These are phyloP conservation scores for Syncephalastrum racemosum DNA, from an alignment of 371 early-diverging fungal species.

Conservation along the genomic window DNA sequence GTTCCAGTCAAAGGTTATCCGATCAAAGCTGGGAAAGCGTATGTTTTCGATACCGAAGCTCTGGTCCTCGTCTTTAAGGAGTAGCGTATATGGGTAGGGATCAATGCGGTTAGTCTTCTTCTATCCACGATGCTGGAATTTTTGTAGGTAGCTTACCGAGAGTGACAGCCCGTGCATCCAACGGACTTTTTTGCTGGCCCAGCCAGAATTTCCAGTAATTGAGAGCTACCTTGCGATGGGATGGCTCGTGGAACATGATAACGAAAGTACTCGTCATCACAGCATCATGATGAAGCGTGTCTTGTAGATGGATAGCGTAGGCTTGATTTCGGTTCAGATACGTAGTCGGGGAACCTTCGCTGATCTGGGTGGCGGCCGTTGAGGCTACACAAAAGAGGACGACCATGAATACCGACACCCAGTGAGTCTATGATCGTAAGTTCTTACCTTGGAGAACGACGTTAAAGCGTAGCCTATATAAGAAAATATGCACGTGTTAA, in stretches of 20 bases:
- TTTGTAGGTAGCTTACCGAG: constrained; percentile 39
- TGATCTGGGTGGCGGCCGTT: constrained; percentile 33
- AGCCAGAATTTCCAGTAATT: constrained; percentile 83
- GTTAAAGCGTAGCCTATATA: constrained; percentile 2
- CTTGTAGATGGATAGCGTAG: constrained; percentile 46
- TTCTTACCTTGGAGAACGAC: constrained; percentile 7
- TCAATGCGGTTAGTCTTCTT: background rate
- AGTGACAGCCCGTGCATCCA: constrained; percentile 65
- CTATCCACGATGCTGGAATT: background rate
- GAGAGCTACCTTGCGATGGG: constrained; percentile 66
- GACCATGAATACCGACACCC: background rate
- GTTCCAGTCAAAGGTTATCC: constrained; percentile 76
- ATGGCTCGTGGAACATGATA: constrained; percentile 73
- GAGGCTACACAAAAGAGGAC: constrained; percentile 23
- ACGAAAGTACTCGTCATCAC: constrained; percentile 59
- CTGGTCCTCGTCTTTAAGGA: constrained; percentile 23
- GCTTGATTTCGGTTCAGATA: constrained; percentile 70
- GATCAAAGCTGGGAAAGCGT: constrained; percentile 65
- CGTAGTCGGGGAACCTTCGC: constrained; percentile 50
- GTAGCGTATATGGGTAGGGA: constrained; percentile 5
- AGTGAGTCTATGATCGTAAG: background rate
- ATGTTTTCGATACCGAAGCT: constrained; percentile 50
- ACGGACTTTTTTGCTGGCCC: constrained; percentile 65
- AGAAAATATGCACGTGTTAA: too few relatives aligned
- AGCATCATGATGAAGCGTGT: constrained; percentile 35